Conservation (phyloP, 2,329 filamentous ascomycete species). For the Penicillium sp. region DNA sequence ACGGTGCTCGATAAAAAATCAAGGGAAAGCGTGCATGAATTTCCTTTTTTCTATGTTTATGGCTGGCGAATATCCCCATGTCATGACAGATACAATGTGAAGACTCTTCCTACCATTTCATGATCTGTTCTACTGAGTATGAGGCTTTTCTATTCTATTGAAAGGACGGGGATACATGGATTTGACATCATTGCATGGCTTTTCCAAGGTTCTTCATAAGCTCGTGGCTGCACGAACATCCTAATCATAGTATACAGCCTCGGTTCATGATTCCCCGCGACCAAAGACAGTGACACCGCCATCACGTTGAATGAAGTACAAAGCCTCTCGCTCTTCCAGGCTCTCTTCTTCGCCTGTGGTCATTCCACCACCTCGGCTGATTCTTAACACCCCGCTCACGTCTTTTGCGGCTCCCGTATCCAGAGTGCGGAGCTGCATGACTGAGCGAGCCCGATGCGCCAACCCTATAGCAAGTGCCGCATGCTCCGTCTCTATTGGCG, state of each 20-base stretch:
- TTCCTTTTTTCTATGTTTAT: conserved; percentile 39
- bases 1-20: conserved; percentile 29
- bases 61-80: conserved; percentile 41
- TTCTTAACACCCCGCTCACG: conserved; percentile 81
- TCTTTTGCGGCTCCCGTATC: conserved; percentile 88
- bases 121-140: conserved; percentile 10
- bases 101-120: conserved; percentile 32
- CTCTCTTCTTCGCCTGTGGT: conserved; percentile 30
- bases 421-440: conserved; percentile 70
- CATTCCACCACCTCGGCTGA: conserved; percentile 60
- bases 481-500: conserved; percentile 68
- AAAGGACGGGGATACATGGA: neutral
- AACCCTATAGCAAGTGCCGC: conserved; percentile 68
- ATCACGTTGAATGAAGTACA: conserved; percentile 80
- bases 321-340: conserved; percentile 63
- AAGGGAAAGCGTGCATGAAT: conserved; percentile 39
- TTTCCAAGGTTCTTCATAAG: neutral
- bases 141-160: neutral
- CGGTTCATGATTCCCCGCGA: conserved; percentile 61
- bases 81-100: conserved; percentile 39
- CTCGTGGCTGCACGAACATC: neutral
- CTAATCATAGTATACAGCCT: conserved; percentile 5
- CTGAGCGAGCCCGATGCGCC: conserved; percentile 71
- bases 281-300: conserved; percentile 81
- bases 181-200: neutral